A percentile compares a stretch with the other conserved stretches of the same genome.
These are phyloP conservation scores for Coemansia sp. DNA, from an alignment of 192 early-diverging fungal species.

Conservation along the genomic window DNA sequence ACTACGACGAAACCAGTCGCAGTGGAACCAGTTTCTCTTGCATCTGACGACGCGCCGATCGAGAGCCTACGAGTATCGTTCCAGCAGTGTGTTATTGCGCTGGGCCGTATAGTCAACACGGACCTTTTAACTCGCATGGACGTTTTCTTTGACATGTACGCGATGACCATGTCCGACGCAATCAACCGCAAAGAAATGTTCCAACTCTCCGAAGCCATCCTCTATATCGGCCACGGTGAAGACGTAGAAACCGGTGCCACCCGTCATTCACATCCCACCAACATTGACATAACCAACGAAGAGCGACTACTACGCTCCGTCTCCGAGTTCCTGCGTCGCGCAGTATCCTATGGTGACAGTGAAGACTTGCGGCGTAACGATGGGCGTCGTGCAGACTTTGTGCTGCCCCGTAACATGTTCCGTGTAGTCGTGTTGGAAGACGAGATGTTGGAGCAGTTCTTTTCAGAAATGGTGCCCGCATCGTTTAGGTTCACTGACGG, in stretches of 20 bases:
- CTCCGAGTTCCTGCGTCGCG: constrained; percentile 39
- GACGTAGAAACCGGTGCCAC: constrained; percentile 25
- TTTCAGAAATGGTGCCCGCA: constrained; percentile 60
- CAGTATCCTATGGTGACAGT: constrained; percentile 20
- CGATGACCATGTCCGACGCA: constrained; percentile 64
- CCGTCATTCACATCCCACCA: not conserved
- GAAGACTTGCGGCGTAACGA: not conserved
- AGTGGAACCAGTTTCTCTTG: not conserved
- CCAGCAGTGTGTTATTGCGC: constrained; percentile 76
- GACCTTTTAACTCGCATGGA: constrained; percentile 79
- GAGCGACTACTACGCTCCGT: constrained; percentile 53
- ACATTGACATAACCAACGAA: constrained; percentile 43
- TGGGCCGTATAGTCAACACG: constrained; percentile 73
- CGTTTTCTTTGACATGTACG: constrained; percentile 84
- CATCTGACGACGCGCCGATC: constrained; percentile 6
- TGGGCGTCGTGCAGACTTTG: constrained; percentile 18
- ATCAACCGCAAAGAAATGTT: constrained; percentile 80
- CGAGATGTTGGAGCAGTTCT: constrained; percentile 82
- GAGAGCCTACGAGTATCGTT: constrained; percentile 63
- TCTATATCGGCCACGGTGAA: constrained; percentile 67
- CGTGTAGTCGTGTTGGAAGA: constrained; percentile 86
- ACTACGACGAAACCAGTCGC: not conserved
- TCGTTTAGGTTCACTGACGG: constrained; percentile 56
- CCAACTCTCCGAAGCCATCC: constrained; percentile 80
- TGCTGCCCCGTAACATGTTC: constrained; percentile 58